A percentile compares a stretch with the other conserved stretches of the same genome.
Conservation (phyloP, 352 stramenopile species). For the Elongisporangium undulatum region DNA sequence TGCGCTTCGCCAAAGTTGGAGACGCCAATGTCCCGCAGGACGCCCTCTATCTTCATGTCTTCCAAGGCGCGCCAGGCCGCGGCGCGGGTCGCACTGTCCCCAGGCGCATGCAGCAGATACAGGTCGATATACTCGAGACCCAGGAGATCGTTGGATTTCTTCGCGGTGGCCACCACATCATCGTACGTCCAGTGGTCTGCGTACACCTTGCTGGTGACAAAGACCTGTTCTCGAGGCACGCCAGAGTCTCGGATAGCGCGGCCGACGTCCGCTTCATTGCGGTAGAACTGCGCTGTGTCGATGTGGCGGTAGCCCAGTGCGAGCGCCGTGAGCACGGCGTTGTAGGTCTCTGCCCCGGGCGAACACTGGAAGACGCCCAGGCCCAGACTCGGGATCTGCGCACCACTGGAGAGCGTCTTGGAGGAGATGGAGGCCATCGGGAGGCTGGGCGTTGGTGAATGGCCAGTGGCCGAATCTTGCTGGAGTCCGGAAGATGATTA, state of each 20-base stretch:
- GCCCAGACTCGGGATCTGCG: conserved; percentile 26
- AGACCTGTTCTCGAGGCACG: conserved; percentile 55
- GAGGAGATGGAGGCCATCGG: conserved; percentile 49
- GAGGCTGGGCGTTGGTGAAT: no score
- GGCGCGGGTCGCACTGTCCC: conserved; percentile 24
- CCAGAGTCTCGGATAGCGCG: conserved; percentile 49
- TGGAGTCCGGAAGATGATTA: background rate
- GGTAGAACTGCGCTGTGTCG: conserved; percentile 78
- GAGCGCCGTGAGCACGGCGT: conserved; percentile 33
- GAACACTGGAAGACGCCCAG: conserved; percentile 36
- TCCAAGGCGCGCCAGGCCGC: conserved; percentile 53
- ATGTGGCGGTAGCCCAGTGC: conserved; percentile 81
- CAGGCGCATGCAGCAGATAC: conserved; percentile 73
- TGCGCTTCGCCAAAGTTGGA: conserved; percentile 85
- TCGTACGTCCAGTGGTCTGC: conserved; percentile 46
- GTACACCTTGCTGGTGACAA: conserved; percentile 75
- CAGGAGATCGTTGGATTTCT: no score
- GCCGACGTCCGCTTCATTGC: conserved; percentile 81
- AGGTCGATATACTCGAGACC: conserved; percentile 77
- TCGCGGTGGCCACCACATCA: no score
- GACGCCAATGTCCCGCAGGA: conserved; percentile 84
- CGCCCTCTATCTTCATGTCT: conserved; percentile 38
- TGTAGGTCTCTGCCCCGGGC: conserved; percentile 32
- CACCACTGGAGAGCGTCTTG: conserved; percentile 27
- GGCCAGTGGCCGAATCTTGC: no score